These are phyloP conservation scores for Gaeumannomyces tritici DNA, from an alignment of 2,329 filamentous ascomycete species.

Conservation along the genomic window DNA sequence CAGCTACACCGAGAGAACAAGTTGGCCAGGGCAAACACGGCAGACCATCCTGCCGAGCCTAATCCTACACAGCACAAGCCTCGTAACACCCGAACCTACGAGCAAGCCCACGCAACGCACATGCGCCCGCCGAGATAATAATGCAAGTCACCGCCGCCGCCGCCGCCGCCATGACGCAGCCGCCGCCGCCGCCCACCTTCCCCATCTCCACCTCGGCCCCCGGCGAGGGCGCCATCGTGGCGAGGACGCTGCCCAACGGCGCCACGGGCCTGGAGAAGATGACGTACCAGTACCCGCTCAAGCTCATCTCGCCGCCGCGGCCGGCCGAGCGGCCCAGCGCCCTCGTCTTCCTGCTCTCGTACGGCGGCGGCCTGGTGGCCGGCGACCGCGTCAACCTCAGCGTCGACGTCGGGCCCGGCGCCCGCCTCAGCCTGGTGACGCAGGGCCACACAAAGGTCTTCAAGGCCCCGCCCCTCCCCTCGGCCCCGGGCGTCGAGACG, in stretches of 20 bases:
- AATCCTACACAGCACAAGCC: no score
- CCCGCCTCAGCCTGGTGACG: conserved; percentile 58
- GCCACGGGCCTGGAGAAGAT: conserved; percentile 64
- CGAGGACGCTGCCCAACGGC: conserved; percentile 60
- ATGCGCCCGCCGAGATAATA: not conserved
- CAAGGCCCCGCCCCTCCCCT: conserved; percentile 35
- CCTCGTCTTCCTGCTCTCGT: conserved; percentile 83
- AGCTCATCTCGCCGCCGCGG: conserved; percentile 75
- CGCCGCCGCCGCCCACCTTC: conserved; percentile 61
- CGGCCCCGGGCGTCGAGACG: conserved; percentile 20
- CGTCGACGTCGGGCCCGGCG: conserved; percentile 52
- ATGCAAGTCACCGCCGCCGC: not conserved
- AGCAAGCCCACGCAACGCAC: not conserved
- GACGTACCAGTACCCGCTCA: conserved; percentile 88
- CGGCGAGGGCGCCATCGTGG: conserved; percentile 70
- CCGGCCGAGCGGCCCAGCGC: conserved; percentile 51
- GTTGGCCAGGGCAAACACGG: no score
- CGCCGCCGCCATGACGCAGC: conserved; percentile 11
- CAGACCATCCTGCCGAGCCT: no score
- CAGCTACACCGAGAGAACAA: no score
- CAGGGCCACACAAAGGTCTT: conserved; percentile 93
- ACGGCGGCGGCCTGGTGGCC: conserved; percentile 85
- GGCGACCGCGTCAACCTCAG: conserved; percentile 72
- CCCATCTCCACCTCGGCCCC: conserved; percentile 62
- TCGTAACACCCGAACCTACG: not conserved